A percentile compares a stretch with the other conserved stretches of the same genome.
Evolutionary conservation across 805 yeast species (phyloP).

Genomic region (Sungouiozyma ichnusensis): DNA sequence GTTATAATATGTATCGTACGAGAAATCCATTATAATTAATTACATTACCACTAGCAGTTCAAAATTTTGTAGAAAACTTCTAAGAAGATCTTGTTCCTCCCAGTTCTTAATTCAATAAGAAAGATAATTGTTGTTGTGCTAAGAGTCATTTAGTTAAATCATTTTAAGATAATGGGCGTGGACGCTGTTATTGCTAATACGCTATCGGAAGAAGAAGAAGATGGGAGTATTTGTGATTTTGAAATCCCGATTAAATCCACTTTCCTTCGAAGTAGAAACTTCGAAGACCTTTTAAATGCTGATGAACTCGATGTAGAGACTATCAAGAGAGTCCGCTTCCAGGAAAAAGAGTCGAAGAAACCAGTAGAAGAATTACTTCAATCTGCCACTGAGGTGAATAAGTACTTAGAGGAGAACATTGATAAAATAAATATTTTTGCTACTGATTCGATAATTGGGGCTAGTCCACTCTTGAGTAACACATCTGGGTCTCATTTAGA

Average conservation of each 20-base stretch:
- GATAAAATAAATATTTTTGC: conserved; percentile 6
- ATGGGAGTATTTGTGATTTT: conserved; percentile 7
- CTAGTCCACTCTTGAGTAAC: not conserved
- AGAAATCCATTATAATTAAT: too few relatives aligned
- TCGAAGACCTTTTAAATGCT: conserved; percentile 14
- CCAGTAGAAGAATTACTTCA: conserved; percentile 19
- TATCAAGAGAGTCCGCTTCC: conserved; percentile 11
- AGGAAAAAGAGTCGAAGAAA: conserved; percentile 2
- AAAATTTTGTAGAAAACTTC: too few relatives aligned
- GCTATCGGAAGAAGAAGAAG: conserved; percentile 9
- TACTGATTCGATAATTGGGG: not conserved
- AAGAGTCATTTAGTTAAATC: too few relatives aligned
- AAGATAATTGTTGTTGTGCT: too few relatives aligned
- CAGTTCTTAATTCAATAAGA: too few relatives aligned
- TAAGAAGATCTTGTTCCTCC: too few relatives aligned
- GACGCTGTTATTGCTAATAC: conserved; percentile 6
- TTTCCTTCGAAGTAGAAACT: conserved; percentile 12
- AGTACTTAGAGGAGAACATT: conserved; percentile 14
- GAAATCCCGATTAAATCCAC: conserved; percentile 21
- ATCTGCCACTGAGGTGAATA: conserved; percentile 14
- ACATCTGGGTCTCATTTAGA: not conserved
- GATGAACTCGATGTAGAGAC: conserved; percentile 4
- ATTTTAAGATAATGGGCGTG: not conserved
- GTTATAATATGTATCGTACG: too few relatives aligned
- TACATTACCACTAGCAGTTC: too few relatives aligned